These are phyloP conservation scores for Termitomyces sp. DNA, from an alignment of 768 basidiomycete genomes.

Conservation along the genomic window DNA sequence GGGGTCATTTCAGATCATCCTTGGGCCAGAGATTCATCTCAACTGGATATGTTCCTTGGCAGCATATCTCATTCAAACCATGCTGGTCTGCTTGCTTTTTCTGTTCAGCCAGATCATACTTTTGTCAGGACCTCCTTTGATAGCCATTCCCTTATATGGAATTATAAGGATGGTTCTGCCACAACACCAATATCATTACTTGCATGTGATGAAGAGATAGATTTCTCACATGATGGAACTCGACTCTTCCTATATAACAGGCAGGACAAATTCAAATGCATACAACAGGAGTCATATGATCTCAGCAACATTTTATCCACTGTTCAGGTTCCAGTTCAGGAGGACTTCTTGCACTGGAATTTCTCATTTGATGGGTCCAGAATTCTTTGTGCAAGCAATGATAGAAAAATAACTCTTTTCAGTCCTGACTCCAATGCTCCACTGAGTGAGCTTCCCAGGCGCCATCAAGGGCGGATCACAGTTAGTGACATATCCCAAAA, in stretches of 20 bases:
- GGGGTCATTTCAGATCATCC: neutral
- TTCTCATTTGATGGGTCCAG: too few species aligned
- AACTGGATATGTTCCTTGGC: neutral
- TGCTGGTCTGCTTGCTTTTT: neutral
- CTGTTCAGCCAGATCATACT: neutral
- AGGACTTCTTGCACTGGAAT: neutral
- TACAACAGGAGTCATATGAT: neutral
- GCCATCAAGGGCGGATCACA: neutral
- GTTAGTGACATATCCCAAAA: neutral
- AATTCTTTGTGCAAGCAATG: too few species aligned
- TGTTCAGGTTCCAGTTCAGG: too few species aligned
- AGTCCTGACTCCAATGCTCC: neutral
- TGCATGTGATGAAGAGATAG: neutral
- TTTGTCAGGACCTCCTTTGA: neutral
- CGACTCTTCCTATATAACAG: neutral
- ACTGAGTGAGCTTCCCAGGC: neutral
- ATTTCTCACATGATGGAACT: neutral
- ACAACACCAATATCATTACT: neutral
- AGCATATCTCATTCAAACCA: neutral
- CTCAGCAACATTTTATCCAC: neutral
- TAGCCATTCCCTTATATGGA: neutral
- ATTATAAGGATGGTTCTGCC: neutral
- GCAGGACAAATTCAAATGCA: neutral
- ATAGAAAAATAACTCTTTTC: too few species aligned
- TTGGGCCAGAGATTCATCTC: neutral